Percentiles rank a stretch among this genome's conserved stretches.
Conservation (phyloP, 23 red algal species). For the Gracilaria caudata region DNA sequence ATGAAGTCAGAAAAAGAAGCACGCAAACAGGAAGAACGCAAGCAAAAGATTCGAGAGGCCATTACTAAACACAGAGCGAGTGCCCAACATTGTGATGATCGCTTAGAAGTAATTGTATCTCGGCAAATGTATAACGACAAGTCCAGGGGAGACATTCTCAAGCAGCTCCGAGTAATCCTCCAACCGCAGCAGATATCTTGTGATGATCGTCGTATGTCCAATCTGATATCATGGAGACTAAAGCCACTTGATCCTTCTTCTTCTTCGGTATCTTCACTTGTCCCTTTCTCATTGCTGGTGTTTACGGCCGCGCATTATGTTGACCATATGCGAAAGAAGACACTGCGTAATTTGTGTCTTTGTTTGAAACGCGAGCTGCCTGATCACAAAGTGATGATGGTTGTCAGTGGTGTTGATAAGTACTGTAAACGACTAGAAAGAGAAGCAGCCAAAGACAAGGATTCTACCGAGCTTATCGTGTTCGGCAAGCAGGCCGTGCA, state of each 20-base stretch:
- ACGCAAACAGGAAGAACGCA: neutral
- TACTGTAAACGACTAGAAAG: slow-evolving; percentile 19
- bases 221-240: slow-evolving; percentile 36
- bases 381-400: slow-evolving; percentile 21
- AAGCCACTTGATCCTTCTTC: neutral
- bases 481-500: slow-evolving; percentile 19
- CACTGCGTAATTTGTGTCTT: neutral
- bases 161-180: neutral
- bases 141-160: neutral
- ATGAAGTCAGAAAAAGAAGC: neutral
- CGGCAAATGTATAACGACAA: slow-evolving; percentile 4
- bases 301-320: slow-evolving; percentile 14
- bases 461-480: neutral
- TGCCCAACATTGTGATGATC: neutral
- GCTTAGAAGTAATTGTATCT: slow-evolving; percentile 12
- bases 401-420: slow-evolving; percentile 17
- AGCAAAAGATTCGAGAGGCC: neutral
- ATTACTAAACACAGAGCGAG: neutral
- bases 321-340: slow-evolving; percentile 12
- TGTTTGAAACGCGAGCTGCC: neutral
- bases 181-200: neutral
- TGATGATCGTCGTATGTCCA: neutral
- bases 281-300: slow-evolving; percentile 1
- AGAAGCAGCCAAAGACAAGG: neutral
- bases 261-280: neutral